Conservation (phyloP, 768 basidiomycete species). For the Agrocybe chaxingu region DNA sequence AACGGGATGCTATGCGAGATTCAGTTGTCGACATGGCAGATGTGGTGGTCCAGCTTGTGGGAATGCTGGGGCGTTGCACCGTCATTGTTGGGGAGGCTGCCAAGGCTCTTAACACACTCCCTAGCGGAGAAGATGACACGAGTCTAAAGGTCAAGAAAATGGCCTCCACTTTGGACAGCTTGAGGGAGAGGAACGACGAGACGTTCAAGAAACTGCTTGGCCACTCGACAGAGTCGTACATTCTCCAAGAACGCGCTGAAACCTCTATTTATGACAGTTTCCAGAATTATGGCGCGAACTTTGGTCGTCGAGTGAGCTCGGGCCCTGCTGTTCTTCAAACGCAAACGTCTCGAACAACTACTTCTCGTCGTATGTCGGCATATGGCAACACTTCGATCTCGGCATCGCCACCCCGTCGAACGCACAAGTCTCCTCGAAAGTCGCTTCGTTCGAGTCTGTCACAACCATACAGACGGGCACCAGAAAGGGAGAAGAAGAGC, state of each 20-base stretch:
- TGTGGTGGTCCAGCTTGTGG: constrained; percentile 67
- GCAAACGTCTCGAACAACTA: constrained; percentile 16
- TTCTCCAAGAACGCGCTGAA: constrained; percentile 31
- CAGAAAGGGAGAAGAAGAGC: constrained; percentile 60
- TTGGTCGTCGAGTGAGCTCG: constrained; percentile 49
- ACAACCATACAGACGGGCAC: constrained; percentile 60
- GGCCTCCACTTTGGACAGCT: constrained; percentile 44
- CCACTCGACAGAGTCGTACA: constrained; percentile 61
- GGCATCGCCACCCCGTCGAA: constrained; percentile 52
- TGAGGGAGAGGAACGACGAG: constrained; percentile 69
- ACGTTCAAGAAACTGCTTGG: constrained; percentile 67
- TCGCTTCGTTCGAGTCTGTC: constrained; percentile 66
- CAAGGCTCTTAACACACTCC: constrained; percentile 29
- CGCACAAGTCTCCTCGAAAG: constrained; percentile 63
- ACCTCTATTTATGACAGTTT: constrained; percentile 43
- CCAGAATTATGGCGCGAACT: constrained; percentile 46
- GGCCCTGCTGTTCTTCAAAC: constrained; percentile 41
- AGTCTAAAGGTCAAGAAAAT: constrained; percentile 41
- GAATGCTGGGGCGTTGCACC: constrained; percentile 78
- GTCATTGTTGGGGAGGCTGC: constrained; percentile 63
- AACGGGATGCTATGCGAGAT: constrained; percentile 59
- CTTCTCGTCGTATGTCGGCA: constrained; percentile 37
- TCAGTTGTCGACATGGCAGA: constrained; percentile 64
- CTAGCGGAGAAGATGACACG: constrained; percentile 28
- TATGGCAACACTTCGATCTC: constrained; percentile 39